Percentiles rank a stretch among this genome's conserved stretches.
Evolutionary conservation across 1,139 yeast genomes (phyloP).

Genomic region (Lodderomyces jiufengensis): DNA sequence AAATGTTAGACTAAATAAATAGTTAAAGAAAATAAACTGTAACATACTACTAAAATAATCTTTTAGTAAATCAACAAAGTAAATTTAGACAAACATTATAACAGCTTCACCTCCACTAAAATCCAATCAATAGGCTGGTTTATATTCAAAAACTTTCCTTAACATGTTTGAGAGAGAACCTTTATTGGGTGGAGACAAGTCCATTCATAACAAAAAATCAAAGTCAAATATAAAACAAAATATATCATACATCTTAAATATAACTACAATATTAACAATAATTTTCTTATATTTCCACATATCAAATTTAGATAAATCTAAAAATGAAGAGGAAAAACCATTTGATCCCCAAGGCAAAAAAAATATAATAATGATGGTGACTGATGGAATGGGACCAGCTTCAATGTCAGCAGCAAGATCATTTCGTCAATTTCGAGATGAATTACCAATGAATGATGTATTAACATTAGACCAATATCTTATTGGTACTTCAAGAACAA

Average conservation of each 20-base stretch:
- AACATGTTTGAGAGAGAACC: constrained; percentile 7
- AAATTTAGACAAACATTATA: too few relatives aligned
- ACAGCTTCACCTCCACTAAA: too few relatives aligned
- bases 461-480: constrained; percentile 62
- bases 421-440: constrained; percentile 57
- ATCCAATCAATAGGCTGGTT: too few relatives aligned
- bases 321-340: constrained; percentile 4
- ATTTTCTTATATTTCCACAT: constrained; percentile 11
- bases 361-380: constrained; percentile 79
- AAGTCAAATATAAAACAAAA: constrained; percentile 6
- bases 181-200: constrained; percentile 14
- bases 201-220: constrained; percentile 9
- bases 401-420: constrained; percentile 72
- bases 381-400: constrained; percentile 93
- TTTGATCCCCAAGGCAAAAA: constrained; percentile 25
- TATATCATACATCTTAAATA: constrained; percentile 13
- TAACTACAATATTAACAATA: constrained; percentile 13
- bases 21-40: too few relatives aligned
- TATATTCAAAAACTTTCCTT: neutral
- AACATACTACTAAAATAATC: too few relatives aligned
- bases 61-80: too few relatives aligned
- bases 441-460: constrained; percentile 47
- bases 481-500: constrained; percentile 75
- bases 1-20: too few relatives aligned
- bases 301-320: neutral